Evolutionary conservation across 2,329 filamentous ascomycete species (phyloP).

Genomic region (Drechslerella dactyloides): DNA sequence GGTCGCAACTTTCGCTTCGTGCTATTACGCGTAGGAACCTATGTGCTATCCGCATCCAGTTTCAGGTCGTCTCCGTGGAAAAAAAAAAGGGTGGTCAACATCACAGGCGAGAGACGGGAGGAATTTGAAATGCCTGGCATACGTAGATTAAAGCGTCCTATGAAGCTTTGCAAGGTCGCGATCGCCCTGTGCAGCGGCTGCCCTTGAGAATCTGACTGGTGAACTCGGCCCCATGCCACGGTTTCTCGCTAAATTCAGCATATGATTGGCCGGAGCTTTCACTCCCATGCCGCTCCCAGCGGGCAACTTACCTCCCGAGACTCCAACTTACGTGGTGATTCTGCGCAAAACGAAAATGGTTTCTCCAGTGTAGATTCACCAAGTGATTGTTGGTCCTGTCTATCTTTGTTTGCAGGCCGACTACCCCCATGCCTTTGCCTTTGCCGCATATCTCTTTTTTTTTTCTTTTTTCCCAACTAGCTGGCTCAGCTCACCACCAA

Average conservation of each 20-base stretch:
- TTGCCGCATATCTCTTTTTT: too few relatives aligned
- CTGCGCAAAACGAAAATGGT: too few relatives aligned
- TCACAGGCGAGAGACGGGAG: background rate
- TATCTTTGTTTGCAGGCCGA: too few relatives aligned
- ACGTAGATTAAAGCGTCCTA: too few relatives aligned
- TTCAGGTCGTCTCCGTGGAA: constrained; percentile 16
- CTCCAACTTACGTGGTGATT: background rate
- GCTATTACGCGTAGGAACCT: background rate
- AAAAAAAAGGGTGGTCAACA: background rate
- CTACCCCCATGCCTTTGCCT: too few relatives aligned
- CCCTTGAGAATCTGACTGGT: background rate
- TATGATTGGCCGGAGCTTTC: constrained; percentile 26
- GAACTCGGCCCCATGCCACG: constrained; percentile 1
- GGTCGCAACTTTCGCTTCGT: constrained; percentile 16
- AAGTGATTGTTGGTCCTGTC: too few relatives aligned
- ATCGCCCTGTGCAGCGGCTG: background rate
- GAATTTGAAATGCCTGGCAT: constrained; percentile 34
- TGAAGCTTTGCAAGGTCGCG: background rate
- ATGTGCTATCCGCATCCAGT: constrained; percentile 14
- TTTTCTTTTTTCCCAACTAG: too few relatives aligned
- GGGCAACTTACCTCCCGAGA: too few relatives aligned
- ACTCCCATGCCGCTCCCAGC: constrained; percentile 19
- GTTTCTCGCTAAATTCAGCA: constrained; percentile 34
- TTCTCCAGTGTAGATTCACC: too few relatives aligned
- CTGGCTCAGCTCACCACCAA: too few relatives aligned